Conservation (phyloP, 495 filamentous ascomycete species). For the Parathielavia hyrcaniae region DNA sequence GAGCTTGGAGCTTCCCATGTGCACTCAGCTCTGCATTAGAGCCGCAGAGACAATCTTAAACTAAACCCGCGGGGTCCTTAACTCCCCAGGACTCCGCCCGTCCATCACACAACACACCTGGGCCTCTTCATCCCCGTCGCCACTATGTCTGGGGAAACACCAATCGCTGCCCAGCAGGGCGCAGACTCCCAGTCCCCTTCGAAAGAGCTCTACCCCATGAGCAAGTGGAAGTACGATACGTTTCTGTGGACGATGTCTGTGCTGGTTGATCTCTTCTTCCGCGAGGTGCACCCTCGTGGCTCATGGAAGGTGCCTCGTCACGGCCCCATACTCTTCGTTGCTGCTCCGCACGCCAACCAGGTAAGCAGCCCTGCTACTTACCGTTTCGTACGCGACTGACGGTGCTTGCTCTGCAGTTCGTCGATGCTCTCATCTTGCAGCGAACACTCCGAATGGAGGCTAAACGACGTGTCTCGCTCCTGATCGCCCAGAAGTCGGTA, state of each 20-base stretch:
- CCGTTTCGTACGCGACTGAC: slow-evolving; percentile 7
- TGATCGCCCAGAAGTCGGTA: slow-evolving; percentile 94
- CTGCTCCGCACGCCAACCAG: slow-evolving; percentile 98
- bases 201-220: slow-evolving; percentile 61
- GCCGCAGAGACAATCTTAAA: too few relatives aligned
- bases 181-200: slow-evolving; percentile 21
- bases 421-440: slow-evolving; percentile 91
- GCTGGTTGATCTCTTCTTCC: slow-evolving; percentile 90
- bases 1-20: neutral
- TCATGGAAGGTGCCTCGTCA: slow-evolving; percentile 85
- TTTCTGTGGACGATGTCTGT: slow-evolving; percentile 78
- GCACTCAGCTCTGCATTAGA: neutral
- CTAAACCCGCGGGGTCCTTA: too few relatives aligned
- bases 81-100: neutral
- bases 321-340: slow-evolving; percentile 90
- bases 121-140: neutral
- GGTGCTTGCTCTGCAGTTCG: slow-evolving; percentile 53
- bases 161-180: slow-evolving; percentile 23
- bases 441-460: slow-evolving; percentile 79
- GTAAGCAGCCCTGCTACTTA: slow-evolving; percentile 36
- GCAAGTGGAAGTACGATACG: slow-evolving; percentile 71
- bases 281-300: slow-evolving; percentile 90
- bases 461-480: slow-evolving; percentile 78
- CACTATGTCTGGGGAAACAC: slow-evolving; percentile 19
- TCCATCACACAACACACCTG: neutral